phyloP scores from a whole-genome alignment of 495 filamentous ascomycete genomes.

The Podospora australis region DNA sequence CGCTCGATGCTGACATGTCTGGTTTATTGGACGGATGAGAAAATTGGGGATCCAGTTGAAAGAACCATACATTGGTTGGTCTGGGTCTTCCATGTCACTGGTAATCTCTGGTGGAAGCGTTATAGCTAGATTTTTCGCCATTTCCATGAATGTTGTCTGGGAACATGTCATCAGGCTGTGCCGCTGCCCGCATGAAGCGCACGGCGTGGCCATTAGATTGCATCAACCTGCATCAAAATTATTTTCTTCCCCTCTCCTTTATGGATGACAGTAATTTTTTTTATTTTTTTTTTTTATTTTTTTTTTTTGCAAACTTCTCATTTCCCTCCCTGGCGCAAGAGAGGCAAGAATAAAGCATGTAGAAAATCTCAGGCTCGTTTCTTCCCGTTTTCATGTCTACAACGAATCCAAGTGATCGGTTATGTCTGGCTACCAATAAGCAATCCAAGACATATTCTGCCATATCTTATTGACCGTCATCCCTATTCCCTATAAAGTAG shows the following conservation, averaged over 20 bases:
- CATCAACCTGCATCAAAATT: slow-evolving; percentile 10
- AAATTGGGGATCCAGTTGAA: too few species aligned
- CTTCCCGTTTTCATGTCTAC: neutral
- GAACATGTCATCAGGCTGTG: slow-evolving; percentile 10
- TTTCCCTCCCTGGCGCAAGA: too few species aligned
- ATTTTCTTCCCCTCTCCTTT: neutral
- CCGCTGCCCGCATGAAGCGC: slow-evolving; percentile 2
- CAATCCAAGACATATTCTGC: too few species aligned
- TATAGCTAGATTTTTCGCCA: neutral
- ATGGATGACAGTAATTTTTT: neutral
- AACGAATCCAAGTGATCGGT: neutral
- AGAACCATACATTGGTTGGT: too few species aligned
- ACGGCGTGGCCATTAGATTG: slow-evolving; percentile 7
- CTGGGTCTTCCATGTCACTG: too few species aligned
- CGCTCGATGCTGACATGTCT: too few species aligned
- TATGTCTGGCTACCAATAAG: neutral
- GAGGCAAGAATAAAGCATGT: too few species aligned
- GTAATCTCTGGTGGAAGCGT: neutral
- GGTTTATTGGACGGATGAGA: too few species aligned
- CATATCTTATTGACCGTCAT: too few species aligned
- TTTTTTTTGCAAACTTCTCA: neutral
- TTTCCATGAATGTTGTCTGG: neutral
- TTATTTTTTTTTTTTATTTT: neutral
- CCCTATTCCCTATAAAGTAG: too few species aligned
- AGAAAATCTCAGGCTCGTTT: neutral